Percentiles rank a stretch among this genome's conserved stretches.
These are phyloP conservation scores for Tolypocladium endophyticum DNA, from an alignment of 2,329 filamentous ascomycete species.

Conservation along the genomic window DNA sequence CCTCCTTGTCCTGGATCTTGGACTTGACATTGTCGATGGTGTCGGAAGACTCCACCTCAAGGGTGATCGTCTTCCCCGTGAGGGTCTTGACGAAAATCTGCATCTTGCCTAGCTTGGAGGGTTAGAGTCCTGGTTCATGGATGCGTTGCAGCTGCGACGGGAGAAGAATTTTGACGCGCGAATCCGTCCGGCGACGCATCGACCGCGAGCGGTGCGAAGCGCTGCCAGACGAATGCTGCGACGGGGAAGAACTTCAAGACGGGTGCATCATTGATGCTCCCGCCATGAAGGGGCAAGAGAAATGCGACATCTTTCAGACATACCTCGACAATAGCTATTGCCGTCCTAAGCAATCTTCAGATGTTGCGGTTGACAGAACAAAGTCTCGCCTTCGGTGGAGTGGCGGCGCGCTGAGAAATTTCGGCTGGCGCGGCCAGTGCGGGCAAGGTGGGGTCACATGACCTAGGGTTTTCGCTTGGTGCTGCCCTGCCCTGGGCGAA, in stretches of 20 bases:
- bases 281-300: constrained; percentile 13
- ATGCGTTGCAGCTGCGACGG: not conserved
- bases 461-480: constrained; percentile 13
- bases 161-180: not conserved
- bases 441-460: constrained; percentile 11
- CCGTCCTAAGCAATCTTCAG: constrained; percentile 54
- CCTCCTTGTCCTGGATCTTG: constrained; percentile 98
- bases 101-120: constrained; percentile 50
- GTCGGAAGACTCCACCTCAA: constrained; percentile 99
- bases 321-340: constrained; percentile 55
- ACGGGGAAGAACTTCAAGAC: constrained; percentile 16
- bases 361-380: constrained; percentile 31
- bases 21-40: constrained; percentile 99
- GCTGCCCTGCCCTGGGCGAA: constrained; percentile 9
- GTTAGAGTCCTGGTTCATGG: constrained; percentile 22
- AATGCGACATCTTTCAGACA: constrained; percentile 42
- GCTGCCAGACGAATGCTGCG: not conserved
- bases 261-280: constrained; percentile 17
- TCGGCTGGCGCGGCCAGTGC: constrained; percentile 4
- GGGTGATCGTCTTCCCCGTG: constrained; percentile 99
- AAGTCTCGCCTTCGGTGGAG: constrained; percentile 12
- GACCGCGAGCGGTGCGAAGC: not conserved
- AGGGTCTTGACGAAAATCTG: constrained; percentile 76
- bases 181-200: not conserved
- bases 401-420: constrained; percentile 18